Evolutionary conservation across 2,329 filamentous ascomycete genomes (phyloP).

Genomic region (Dactylellina haptotyla): DNA sequence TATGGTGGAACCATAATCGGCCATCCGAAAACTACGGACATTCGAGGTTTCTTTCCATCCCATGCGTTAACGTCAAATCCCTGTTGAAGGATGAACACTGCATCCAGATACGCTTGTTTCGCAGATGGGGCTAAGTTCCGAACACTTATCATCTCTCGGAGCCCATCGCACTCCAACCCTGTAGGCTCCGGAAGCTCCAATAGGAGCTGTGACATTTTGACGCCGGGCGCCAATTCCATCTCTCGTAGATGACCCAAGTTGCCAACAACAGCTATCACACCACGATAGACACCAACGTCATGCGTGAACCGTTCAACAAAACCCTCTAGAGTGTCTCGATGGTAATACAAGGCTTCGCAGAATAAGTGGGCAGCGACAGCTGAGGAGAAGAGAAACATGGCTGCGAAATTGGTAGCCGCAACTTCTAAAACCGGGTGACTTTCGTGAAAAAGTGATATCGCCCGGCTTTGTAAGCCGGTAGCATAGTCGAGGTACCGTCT

Average conservation of each 20-base stretch:
- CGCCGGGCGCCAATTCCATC: constrained; percentile 57
- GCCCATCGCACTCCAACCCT: constrained; percentile 58
- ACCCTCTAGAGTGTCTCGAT: constrained; percentile 61
- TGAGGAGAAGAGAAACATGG: constrained; percentile 64
- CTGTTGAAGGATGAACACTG: constrained; percentile 59
- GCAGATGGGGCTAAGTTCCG: constrained; percentile 48
- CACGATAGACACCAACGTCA: constrained; percentile 64
- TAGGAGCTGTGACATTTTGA: constrained; percentile 59
- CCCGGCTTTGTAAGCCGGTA: constrained; percentile 59
- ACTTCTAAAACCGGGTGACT: constrained; percentile 53
- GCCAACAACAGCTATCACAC: constrained; percentile 62
- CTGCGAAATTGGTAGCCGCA: constrained; percentile 59
- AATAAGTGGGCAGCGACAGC: constrained; percentile 65
- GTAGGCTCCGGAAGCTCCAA: constrained; percentile 17
- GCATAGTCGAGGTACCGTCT: constrained; percentile 58
- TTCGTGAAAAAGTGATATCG: constrained; percentile 59
- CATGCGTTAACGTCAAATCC: constrained; percentile 57
- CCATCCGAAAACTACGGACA: constrained; percentile 61
- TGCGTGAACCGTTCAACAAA: constrained; percentile 63
- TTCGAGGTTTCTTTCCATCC: constrained; percentile 12
- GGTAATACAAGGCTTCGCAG: constrained; percentile 64
- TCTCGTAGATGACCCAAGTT: constrained; percentile 61
- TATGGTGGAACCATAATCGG: constrained; percentile 60
- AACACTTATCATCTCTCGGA: constrained; percentile 55
- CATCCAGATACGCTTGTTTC: constrained; percentile 55